These are phyloP conservation scores for Cyanodermella asteris DNA, from an alignment of 2,329 filamentous ascomycete genomes.

Conservation along the genomic window DNA sequence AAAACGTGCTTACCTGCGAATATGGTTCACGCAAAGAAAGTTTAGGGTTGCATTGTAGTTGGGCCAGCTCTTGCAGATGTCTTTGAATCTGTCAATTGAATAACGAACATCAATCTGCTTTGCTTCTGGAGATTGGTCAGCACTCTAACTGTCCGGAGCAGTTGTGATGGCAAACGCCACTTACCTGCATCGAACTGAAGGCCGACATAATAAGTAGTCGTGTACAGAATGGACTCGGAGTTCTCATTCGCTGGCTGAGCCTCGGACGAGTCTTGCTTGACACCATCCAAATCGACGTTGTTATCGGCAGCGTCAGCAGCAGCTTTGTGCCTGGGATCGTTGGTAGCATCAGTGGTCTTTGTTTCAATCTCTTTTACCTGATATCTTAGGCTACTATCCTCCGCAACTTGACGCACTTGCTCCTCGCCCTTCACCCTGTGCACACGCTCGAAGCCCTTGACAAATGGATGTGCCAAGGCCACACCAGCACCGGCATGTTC, in stretches of 20 bases:
- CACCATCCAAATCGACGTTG: too few relatives aligned
- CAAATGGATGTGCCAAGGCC: conserved; percentile 70
- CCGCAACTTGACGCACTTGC: conserved; percentile 38
- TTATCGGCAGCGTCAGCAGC: conserved; percentile 21
- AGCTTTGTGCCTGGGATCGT: conserved; percentile 26
- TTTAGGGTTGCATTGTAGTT: conserved; percentile 56
- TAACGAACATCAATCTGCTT: conserved; percentile 37
- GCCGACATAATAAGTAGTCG: conserved; percentile 86
- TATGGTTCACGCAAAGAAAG: conserved; percentile 60
- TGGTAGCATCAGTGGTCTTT: conserved; percentile 28
- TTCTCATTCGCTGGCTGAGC: too few relatives aligned
- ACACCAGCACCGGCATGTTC: conserved; percentile 66
- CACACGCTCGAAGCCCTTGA: conserved; percentile 70
- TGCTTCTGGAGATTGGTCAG: conserved; percentile 13
- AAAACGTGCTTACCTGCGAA: conserved; percentile 48
- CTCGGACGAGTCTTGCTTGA: conserved; percentile 18
- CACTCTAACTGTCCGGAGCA: too few relatives aligned
- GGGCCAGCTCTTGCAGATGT: conserved; percentile 53
- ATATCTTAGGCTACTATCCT: conserved; percentile 39
- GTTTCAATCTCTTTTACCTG: conserved; percentile 31
- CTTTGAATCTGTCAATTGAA: conserved; percentile 71
- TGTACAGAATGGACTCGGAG: conserved; percentile 63
- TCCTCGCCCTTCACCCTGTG: conserved; percentile 46
- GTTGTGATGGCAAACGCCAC: conserved; percentile 11
- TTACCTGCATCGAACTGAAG: conserved; percentile 56